Base-by-base conservation (phyloP, 352 stramenopile species). In the Peronospora belbahrii region DNA sequence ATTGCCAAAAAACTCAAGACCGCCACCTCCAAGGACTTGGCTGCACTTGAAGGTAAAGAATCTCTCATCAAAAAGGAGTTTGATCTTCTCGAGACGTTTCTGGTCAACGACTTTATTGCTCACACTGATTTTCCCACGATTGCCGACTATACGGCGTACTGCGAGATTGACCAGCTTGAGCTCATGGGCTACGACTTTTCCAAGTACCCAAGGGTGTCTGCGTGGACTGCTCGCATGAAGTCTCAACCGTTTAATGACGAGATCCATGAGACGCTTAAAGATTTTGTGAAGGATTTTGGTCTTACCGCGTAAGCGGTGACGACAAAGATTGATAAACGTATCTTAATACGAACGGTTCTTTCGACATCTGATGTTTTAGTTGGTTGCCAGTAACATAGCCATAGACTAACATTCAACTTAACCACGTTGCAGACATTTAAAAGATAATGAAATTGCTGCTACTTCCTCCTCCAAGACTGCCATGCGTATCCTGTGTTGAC, bases 101-200 rank as follows among this genome's bases (percentile, higher is more conserved):
- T 86, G 13, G 52, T 61, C 23, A 65, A 75, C 0, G 58, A 74
- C 39, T 86, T 56, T 44, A 56, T 83, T 25, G 74, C 71, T 0
- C 48, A 66, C 19, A 72, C 69, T 19, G 49, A 75, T 35, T 48
- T 51, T n/a, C 69, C 71, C n/a, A 87, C 74, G 8, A 54, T 87
- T 34, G 74, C 72, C 2, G 74, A 87, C 44, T 70, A 63, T 25
- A 57, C 62, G 3, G 49, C 56, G 10, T 84, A 86, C 63, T 82
- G 67, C 25, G 71, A 86, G 54, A 69, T 73, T 32, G 74, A 81
- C 54, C 74, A 84, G 54, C 53, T 84, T 3, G 65, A 83, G 45
- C 31, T 68, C n/a, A 73, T 81, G 43, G 62, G 58, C 6, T 70
- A 69, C 44, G 54, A 82, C 39, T 71, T 83, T 18, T 51, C 44